Base-by-base conservation (phyloP, 352 stramenopile genomes). In the Globisporangium lucens region DNA sequence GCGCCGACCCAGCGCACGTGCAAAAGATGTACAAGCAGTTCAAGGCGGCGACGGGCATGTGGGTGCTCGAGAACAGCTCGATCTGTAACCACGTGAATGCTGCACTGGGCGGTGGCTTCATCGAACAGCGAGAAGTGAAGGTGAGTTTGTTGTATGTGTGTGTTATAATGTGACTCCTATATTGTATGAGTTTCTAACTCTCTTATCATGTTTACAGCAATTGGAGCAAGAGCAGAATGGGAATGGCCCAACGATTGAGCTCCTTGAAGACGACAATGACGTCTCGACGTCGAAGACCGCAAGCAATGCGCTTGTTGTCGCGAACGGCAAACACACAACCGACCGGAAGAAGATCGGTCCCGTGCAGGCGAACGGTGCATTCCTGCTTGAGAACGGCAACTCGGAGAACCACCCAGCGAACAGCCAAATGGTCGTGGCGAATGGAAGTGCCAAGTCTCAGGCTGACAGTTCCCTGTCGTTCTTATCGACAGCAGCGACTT, bases 21-120 rank as follows among this genome's bases (percentile, higher is more conserved):
- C 85, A 95, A 72, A 90, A 91, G 71, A 87, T 95, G 80, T 91
- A 90, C 70, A 89, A 91, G 73, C 83, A 95, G 71, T 95, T 95
- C 64, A 88, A 89, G 29, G 78, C 92, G 49, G 84, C 85, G 17
- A 93, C 87, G 20, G 87, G 87, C 10, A 80, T 91, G 74, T 95
- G 87, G 87, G 87, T 95, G 43, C 69, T 93, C 52, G 87, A 95
- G 73, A 95, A 95, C 70, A 93, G 72, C 55, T 85, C 81, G 22
- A 91, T 95, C 52, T 95, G 87, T 53, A 77, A 78, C 22, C 85
- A 95, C 69, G 86, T 92, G 27, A 86, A 80, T 13, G 81, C 85
- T 47, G 80, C 85, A 9, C 72, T 93, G 15, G 85, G 85, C 29
- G 78, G 80, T 10, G 73, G 75, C 3, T 93, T 91, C 57, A 83